These are phyloP conservation scores for Solanum pennellii DNA, from an alignment of 257 asterid species.

Conservation along the genomic window DNA sequence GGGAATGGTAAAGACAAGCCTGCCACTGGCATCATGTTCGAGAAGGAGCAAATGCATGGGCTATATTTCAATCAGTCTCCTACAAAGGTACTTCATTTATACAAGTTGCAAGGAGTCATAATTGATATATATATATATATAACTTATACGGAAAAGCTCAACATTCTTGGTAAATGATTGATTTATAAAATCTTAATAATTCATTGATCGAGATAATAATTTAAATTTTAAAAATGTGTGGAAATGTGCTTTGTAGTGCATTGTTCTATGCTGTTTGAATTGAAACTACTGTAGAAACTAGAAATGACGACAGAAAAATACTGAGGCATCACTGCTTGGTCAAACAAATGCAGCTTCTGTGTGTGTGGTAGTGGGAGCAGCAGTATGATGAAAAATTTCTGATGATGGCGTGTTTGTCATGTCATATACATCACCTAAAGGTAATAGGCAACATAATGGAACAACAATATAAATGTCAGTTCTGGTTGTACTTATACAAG, in stretches of 20 bases:
- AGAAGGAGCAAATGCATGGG: conserved; percentile 84
- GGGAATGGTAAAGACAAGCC: conserved; percentile 85
- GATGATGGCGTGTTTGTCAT: neutral
- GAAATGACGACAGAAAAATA: neutral
- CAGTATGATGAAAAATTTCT: neutral
- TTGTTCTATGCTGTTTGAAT: neutral
- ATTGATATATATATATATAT: neutral
- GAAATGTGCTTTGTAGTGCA: neutral
- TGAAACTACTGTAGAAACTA: neutral
- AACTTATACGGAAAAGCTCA: too few species aligned
- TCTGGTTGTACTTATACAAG: neutral
- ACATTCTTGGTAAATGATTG: neutral
- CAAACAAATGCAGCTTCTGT: neutral
- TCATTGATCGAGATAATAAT: neutral
- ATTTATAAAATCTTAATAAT: neutral
- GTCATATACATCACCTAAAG: neutral
- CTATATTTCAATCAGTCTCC: conserved; percentile 89
- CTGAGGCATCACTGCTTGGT: neutral
- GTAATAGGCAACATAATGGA: neutral
- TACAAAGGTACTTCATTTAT: conserved; percentile 46
- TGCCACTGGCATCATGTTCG: conserved; percentile 91
- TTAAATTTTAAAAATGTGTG: neutral
- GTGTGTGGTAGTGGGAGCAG: neutral
- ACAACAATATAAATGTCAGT: neutral
- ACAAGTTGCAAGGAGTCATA: neutral